A percentile compares a stretch with the other conserved stretches of the same genome.
These are phyloP conservation scores for Diaporthe batatas DNA, from an alignment of 2,329 filamentous ascomycete species.

Conservation along the genomic window DNA sequence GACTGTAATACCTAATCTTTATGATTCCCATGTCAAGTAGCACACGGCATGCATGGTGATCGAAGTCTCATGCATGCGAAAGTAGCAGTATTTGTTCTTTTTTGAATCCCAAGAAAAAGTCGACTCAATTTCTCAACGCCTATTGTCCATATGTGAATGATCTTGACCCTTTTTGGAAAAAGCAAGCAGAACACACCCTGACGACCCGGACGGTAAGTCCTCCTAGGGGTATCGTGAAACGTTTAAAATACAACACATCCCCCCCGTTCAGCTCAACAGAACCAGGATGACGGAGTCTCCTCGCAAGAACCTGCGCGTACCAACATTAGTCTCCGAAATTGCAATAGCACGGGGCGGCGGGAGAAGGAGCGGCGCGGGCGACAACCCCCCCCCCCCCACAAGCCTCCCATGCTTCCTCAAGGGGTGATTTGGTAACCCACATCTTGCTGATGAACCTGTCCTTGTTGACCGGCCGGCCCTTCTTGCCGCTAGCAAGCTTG, in stretches of 20 bases:
- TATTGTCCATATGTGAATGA: constrained; percentile 44
- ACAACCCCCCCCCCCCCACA: no score
- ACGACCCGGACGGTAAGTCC: constrained; percentile 34
- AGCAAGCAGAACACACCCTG: constrained; percentile 42
- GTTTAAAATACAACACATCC: constrained; percentile 13
- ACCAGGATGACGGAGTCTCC: constrained; percentile 92
- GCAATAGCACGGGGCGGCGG: background rate
- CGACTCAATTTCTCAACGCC: constrained; percentile 43
- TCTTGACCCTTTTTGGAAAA: constrained; percentile 39
- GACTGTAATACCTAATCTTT: constrained; percentile 32
- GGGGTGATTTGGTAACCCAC: constrained; percentile 62
- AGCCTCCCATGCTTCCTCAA: background rate
- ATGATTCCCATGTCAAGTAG: constrained; percentile 25
- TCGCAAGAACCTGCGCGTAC: constrained; percentile 76
- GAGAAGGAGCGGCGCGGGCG: constrained; percentile 10
- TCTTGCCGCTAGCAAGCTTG: constrained; percentile 84
- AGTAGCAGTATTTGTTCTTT: constrained; percentile 1
- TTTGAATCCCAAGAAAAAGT: constrained; percentile 36
- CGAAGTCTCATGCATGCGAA: constrained; percentile 27
- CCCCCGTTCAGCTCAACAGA: constrained; percentile 73
- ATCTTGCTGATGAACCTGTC: constrained; percentile 99
- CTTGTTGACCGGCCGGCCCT: constrained; percentile 93
- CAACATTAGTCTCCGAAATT: constrained; percentile 37
- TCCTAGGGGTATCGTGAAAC: constrained; percentile 42
- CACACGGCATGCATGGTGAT: constrained; percentile 14